phyloP scores from a whole-genome alignment of 2,329 filamentous ascomycete species.

The Colletotrichum melonis region DNA sequence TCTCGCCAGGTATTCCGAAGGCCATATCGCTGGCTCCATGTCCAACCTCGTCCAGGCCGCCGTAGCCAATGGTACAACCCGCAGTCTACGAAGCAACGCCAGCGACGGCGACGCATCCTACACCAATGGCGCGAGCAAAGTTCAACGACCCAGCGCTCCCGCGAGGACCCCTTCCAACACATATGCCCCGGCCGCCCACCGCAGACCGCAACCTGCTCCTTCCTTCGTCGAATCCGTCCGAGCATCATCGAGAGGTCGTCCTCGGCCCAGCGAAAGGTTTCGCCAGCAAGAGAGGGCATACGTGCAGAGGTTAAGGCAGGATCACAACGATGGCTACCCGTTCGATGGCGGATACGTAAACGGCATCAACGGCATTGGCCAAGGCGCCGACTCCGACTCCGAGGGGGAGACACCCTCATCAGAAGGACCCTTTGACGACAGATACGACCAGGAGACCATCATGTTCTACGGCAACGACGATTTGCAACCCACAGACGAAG shows the following conservation, averaged over 20 bases:
- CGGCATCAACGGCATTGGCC: constrained; percentile 47
- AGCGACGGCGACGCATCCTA: constrained; percentile 37
- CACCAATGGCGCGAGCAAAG: constrained; percentile 52
- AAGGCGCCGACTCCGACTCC: constrained; percentile 80
- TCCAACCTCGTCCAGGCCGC: constrained; percentile 48
- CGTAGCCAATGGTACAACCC: constrained; percentile 28
- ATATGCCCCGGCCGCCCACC: constrained; percentile 76
- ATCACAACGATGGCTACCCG: constrained; percentile 62
- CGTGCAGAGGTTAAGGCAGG: constrained; percentile 88
- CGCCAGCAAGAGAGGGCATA: constrained; percentile 94
- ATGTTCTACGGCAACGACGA: constrained; percentile 94
- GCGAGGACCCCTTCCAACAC: constrained; percentile 82
- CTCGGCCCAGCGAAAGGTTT: constrained; percentile 60
- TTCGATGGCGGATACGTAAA: constrained; percentile 70
- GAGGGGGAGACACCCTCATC: constrained; percentile 92
- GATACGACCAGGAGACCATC: constrained; percentile 90
- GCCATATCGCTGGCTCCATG: constrained; percentile 53
- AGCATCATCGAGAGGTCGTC: constrained; percentile 64
- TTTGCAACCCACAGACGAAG: constrained; percentile 87
- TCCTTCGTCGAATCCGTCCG: constrained; percentile 58
- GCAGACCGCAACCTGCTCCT: constrained; percentile 58
- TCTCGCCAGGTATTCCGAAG: constrained; percentile 57
- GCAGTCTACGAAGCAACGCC: constrained; percentile 39
- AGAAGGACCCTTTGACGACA: constrained; percentile 85
- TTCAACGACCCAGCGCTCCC: constrained; percentile 75